A percentile compares a stretch with the other conserved stretches of the same genome.
These are phyloP conservation scores for Tolypocladium ophioglossoides DNA, from an alignment of 2,329 filamentous ascomycete genomes.

Conservation along the genomic window DNA sequence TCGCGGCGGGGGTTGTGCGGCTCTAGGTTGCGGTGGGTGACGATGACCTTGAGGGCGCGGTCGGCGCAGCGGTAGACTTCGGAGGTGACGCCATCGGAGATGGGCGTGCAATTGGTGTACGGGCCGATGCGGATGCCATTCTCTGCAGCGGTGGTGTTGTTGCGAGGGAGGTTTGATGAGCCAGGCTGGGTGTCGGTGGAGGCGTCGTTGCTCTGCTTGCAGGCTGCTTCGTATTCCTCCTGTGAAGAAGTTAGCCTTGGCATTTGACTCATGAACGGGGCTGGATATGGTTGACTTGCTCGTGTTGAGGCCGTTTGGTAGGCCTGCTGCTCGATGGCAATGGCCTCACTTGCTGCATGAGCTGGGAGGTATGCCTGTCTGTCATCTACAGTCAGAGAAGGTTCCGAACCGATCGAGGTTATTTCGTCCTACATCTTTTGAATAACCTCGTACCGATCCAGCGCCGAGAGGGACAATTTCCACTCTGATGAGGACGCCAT, in stretches of 20 bases:
- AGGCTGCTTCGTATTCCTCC: slow-evolving; percentile 47
- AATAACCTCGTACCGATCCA: slow-evolving; percentile 52
- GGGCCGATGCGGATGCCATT: slow-evolving; percentile 38
- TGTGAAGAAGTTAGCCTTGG: slow-evolving; percentile 18
- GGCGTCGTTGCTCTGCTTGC: slow-evolving; percentile 9
- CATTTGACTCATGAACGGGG: not conserved
- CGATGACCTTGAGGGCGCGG: slow-evolving; percentile 76
- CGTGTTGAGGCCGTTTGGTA: slow-evolving; percentile 46
- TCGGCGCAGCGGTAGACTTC: slow-evolving; percentile 62
- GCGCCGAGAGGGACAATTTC: slow-evolving; percentile 42
- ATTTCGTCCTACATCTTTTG: slow-evolving; percentile 29
- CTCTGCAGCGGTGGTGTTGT: not conserved
- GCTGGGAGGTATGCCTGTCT: slow-evolving; percentile 20
- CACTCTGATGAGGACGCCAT: slow-evolving; percentile 24
- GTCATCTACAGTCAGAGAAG: not conserved
- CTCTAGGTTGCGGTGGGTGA: slow-evolving; percentile 57
- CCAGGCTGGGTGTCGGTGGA: not conserved
- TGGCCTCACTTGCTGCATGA: slow-evolving; percentile 36
- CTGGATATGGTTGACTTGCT: slow-evolving; percentile 30
- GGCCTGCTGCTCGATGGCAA: slow-evolving; percentile 53
- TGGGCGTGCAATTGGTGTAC: slow-evolving; percentile 41
- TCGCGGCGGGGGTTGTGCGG: slow-evolving; percentile 80
- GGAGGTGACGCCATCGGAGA: slow-evolving; percentile 67
- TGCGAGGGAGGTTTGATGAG: slow-evolving; percentile 1
- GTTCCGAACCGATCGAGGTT: not conserved